These are phyloP conservation scores for Kodamaea arcana DNA, from an alignment of 1,139 yeast species.

Conservation along the genomic window DNA sequence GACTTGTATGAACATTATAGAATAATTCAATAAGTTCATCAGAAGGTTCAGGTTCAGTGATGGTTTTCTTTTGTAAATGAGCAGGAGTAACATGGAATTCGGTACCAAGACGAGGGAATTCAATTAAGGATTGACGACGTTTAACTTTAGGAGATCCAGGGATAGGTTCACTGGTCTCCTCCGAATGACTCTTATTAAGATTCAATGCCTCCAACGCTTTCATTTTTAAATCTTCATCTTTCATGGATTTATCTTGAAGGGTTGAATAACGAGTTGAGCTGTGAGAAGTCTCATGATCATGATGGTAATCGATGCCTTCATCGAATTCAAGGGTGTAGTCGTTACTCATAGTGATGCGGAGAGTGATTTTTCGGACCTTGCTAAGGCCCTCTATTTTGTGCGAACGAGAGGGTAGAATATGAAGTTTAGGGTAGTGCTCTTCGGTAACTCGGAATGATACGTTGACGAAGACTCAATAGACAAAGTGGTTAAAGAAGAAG, in stretches of 20 bases:
- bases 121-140: slow-evolving; percentile 53
- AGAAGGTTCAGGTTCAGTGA: slow-evolving; percentile 62
- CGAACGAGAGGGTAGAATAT: too few species aligned
- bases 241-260: slow-evolving; percentile 62
- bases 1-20: slow-evolving; percentile 64
- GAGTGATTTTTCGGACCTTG: too few species aligned
- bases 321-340: too few species aligned
- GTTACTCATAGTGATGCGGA: too few species aligned
- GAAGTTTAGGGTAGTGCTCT: too few species aligned
- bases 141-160: slow-evolving; percentile 19
- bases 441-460: too few species aligned
- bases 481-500: too few species aligned
- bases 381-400: too few species aligned
- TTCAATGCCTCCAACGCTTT: slow-evolving; percentile 58
- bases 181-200: background rate
- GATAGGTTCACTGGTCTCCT: slow-evolving; percentile 4
- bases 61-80: slow-evolving; percentile 13
- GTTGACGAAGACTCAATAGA: too few species aligned
- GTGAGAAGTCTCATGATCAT: slow-evolving; percentile 16
- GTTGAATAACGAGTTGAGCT: slow-evolving; percentile 59
- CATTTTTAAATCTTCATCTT: slow-evolving; percentile 68
- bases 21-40: slow-evolving; percentile 69
- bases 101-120: slow-evolving; percentile 27
- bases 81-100: slow-evolving; percentile 12
- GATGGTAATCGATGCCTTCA: slow-evolving; percentile 26